Base-by-base conservation (phyloP, 2,329 filamentous ascomycete species). In the Penicillium sclerotigenum region DNA sequence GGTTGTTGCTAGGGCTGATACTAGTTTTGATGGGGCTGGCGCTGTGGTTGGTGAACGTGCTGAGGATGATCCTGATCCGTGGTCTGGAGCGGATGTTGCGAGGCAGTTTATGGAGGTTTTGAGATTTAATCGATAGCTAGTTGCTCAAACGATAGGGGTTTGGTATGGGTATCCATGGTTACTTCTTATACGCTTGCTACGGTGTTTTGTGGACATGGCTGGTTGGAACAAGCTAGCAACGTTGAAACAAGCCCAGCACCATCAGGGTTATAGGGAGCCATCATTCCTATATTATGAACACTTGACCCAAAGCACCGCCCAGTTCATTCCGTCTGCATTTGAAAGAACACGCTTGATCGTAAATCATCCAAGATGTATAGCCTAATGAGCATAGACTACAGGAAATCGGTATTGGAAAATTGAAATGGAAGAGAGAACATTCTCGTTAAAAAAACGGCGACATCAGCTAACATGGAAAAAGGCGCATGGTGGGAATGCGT, bases 21-120 rank as follows among this genome's bases (percentile, higher is more conserved):
- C 40, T 18, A 51, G 26, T 29, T 41, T 18, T 26, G 59, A 34
- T 49, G 57, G 41, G 41, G 59, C 57, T 54, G 54, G 13, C 34
- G n/a, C 47, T 9, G 24, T 26, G 26, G 18, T 53, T 24, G 58
- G 29, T 42, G 61, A 52, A 54, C 48, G 56, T 28, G 60, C 60
- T 22, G 70, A 71, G 13, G 65, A 68, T 46, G 71, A 72, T 45
- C 62, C 66, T 16, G 68, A 73, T 65, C 63, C 68, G n/a, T 61
- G 71, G 54, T 68, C 69, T 28, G 74, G 73, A 1, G 67, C 68
- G 31, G 75, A 77, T 69, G 60, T 76, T 56, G 74, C 74, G 22
- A 74, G 74, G 58, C 75, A 77, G 61, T 77, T 75, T 59, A 77
- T 77, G 73, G 75, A 77, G 64, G 72, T 77, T 47, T 69, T 77